Conservation (phyloP, 306 rosid genomes). For the Amphicarpaea edgeworthii region DNA sequence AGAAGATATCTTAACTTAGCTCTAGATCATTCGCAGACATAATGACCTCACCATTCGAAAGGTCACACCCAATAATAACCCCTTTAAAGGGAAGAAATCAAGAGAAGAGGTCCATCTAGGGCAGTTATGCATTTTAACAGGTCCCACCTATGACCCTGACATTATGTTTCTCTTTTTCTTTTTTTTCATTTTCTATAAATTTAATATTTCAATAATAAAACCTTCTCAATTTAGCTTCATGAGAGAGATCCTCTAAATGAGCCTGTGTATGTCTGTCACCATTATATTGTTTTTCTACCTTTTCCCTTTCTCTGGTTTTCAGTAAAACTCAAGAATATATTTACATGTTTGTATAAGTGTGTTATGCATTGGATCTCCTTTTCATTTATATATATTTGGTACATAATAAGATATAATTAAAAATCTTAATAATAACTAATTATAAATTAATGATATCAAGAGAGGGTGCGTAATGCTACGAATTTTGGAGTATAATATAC, state of each 20-base stretch:
- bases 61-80: slow-evolving; percentile 20
- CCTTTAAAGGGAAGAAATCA: not conserved
- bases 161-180: not conserved
- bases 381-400: not conserved
- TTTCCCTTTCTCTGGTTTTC: not conserved
- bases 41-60: slow-evolving; percentile 17
- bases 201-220: not conserved
- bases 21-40: slow-evolving; percentile 1
- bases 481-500: not conserved
- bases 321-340: not conserved
- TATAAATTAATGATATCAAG: not conserved
- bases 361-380: not conserved
- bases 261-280: not conserved
- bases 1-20: not conserved
- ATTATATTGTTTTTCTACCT: not conserved
- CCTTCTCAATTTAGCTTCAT: not conserved
- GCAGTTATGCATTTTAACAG: slow-evolving; percentile 32
- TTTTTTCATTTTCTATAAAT: not conserved
- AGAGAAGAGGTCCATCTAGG: slow-evolving; percentile 29
- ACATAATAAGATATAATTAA: not conserved
- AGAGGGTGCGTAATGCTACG: not conserved
- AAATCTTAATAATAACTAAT: not conserved
- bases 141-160: slow-evolving; percentile 44
- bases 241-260: not conserved
- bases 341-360: not conserved